These are phyloP conservation scores for Mycena filopes DNA, from an alignment of 768 basidiomycete genomes.

Conservation along the genomic window DNA sequence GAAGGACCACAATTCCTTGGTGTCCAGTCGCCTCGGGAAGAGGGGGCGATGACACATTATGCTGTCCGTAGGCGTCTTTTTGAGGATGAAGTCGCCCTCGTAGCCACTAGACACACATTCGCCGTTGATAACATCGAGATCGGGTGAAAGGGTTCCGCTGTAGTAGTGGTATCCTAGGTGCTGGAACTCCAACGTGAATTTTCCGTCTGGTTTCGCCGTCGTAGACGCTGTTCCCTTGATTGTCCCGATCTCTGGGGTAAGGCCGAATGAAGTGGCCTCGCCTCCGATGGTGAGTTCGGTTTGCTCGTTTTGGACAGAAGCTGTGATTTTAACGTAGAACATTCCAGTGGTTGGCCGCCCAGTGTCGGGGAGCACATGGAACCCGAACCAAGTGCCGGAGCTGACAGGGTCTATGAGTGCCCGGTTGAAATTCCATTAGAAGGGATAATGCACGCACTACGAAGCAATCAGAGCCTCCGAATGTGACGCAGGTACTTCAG, in stretches of 20 bases:
- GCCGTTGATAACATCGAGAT: no score
- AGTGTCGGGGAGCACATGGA: no score
- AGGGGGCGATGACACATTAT: constrained; percentile 21
- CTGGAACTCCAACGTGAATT: neutral
- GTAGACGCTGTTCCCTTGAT: neutral
- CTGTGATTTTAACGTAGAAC: constrained; percentile 12
- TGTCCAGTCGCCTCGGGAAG: neutral
- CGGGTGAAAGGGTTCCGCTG: neutral
- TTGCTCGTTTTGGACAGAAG: neutral
- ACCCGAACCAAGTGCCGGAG: constrained; percentile 15
- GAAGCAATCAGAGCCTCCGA: no score
- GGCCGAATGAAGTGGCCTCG: neutral
- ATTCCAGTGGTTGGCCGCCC: neutral
- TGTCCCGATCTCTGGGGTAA: neutral
- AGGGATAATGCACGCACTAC: no score
- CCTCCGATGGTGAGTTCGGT: constrained; percentile 3
- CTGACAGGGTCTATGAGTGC: no score
- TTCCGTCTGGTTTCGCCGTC: neutral
- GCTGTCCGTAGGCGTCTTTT: neutral
- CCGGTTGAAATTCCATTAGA: no score
- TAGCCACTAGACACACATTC: neutral
- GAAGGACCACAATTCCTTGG: constrained; percentile 10
- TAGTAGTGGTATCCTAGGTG: neutral
- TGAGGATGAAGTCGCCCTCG: constrained; percentile 11
- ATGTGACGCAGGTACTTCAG: no score